A percentile compares a stretch with the other conserved stretches of the same genome.
These are phyloP conservation scores for Patellifolia procumbens DNA, from an alignment of 179 eudicot species.

Conservation along the genomic window DNA sequence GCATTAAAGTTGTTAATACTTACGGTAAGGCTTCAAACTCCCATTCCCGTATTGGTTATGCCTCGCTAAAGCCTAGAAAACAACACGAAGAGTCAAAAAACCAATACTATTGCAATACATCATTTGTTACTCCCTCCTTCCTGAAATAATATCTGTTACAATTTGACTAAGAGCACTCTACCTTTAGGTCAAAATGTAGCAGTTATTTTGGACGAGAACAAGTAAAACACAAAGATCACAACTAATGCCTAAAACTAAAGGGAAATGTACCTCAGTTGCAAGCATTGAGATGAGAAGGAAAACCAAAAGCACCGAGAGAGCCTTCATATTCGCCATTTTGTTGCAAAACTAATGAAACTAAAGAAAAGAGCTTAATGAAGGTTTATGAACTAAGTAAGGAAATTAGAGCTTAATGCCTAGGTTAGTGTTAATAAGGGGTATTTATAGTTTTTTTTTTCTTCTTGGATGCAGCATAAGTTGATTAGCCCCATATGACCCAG, in stretches of 20 bases:
- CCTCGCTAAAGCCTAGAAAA: conserved; percentile 1
- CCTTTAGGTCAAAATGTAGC: too few species aligned
- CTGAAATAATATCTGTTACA: too few species aligned
- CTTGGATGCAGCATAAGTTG: neutral
- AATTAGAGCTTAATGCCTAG: neutral
- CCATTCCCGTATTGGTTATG: neutral
- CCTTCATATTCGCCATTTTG: conserved; percentile 8
- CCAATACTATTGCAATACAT: neutral
- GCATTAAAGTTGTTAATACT: neutral
- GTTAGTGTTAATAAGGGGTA: neutral
- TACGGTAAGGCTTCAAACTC: conserved; percentile 8
- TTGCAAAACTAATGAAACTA: too few species aligned
- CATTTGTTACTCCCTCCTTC: too few species aligned
- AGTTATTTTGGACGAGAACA: too few species aligned
- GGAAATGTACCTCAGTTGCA: conserved; percentile 1
- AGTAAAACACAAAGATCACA: too few species aligned
- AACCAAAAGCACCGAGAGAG: neutral
- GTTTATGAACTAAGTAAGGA: too few species aligned
- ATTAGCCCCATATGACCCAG: too few species aligned
- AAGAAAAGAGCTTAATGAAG: too few species aligned
- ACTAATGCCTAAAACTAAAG: neutral
- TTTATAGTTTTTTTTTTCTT: neutral
- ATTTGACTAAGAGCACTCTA: too few species aligned
- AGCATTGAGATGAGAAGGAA: conserved; percentile 3
- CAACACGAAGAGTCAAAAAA: neutral